phyloP scores from a whole-genome alignment of 805 yeast genomes.

The Candida andamanensis region DNA sequence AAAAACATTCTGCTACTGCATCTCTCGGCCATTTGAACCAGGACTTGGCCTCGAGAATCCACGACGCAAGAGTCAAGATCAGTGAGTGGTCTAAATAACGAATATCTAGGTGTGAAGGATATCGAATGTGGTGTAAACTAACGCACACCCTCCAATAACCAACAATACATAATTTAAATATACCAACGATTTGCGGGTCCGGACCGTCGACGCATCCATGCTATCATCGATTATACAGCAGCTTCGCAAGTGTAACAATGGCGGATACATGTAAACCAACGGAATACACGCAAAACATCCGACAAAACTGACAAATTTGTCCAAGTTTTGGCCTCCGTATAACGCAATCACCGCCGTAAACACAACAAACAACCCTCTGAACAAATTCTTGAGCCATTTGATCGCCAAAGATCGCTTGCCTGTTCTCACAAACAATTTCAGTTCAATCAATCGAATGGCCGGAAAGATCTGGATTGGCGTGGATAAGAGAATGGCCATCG shows the following conservation, averaged over 20 bases:
- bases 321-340: slow-evolving; percentile 64
- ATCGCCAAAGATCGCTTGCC: slow-evolving; percentile 51
- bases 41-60: slow-evolving; percentile 18
- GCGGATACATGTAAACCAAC: slow-evolving; percentile 81
- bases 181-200: slow-evolving; percentile 33
- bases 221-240: slow-evolving; percentile 29
- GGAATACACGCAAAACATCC: slow-evolving; percentile 87
- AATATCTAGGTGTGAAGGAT: slow-evolving; percentile 26
- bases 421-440: slow-evolving; percentile 46
- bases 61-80: slow-evolving; percentile 19
- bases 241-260: slow-evolving; percentile 61
- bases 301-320: slow-evolving; percentile 70
- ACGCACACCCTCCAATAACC: slow-evolving; percentile 52
- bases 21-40: slow-evolving; percentile 11
- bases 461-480: slow-evolving; percentile 82
- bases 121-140: slow-evolving; percentile 65
- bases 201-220: slow-evolving; percentile 14
- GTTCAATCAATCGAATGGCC: slow-evolving; percentile 69
- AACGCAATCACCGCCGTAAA: slow-evolving; percentile 56
- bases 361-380: slow-evolving; percentile 51
- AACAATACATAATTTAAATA: slow-evolving; percentile 46
- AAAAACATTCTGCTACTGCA: slow-evolving; percentile 10
- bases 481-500: slow-evolving; percentile 68
- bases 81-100: slow-evolving; percentile 9
- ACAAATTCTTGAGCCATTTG: slow-evolving; percentile 64